A percentile compares a stretch with the other conserved stretches of the same genome.
Conservation (phyloP, 164 flowering plant species). For the Berberis vulgaris region DNA sequence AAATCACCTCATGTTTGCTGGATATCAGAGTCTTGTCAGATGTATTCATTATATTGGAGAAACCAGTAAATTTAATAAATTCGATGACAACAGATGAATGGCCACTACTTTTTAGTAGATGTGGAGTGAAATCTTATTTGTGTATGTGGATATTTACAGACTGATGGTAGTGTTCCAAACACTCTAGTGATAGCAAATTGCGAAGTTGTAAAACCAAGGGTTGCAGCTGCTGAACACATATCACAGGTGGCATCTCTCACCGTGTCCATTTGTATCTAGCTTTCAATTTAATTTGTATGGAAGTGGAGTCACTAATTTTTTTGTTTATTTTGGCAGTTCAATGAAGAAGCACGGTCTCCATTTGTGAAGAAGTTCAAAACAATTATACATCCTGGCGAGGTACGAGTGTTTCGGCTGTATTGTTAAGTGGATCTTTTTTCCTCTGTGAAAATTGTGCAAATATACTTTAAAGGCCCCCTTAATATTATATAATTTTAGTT, state of each 20-base stretch:
- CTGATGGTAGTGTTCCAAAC: constrained; percentile 98
- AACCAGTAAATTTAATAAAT: too few relatives aligned
- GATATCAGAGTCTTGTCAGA: too few relatives aligned
- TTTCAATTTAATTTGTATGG: background rate
- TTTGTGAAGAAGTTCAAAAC: constrained; percentile 93
- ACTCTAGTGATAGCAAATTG: constrained; percentile 97
- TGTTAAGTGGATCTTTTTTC: background rate
- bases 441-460: too few relatives aligned
- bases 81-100: too few relatives aligned
- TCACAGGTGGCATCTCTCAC: constrained; percentile 44
- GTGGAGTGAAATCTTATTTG: background rate
- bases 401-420: constrained; percentile 9
- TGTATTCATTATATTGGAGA: too few relatives aligned
- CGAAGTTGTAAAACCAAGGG: constrained; percentile 94
- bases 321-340: constrained; percentile 39
- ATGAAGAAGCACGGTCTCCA: constrained; percentile 95
- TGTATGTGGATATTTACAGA: constrained; percentile 29
- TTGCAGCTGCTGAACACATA: constrained; percentile 98
- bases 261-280: background rate
- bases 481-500: too few relatives aligned
- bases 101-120: too few relatives aligned
- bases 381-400: constrained; percentile 97
- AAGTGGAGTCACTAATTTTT: background rate
- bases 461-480: too few relatives aligned
- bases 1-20: too few relatives aligned